Base-by-base conservation (phyloP, 306 rosid genomes). In the Hippophae gyantsensis region DNA sequence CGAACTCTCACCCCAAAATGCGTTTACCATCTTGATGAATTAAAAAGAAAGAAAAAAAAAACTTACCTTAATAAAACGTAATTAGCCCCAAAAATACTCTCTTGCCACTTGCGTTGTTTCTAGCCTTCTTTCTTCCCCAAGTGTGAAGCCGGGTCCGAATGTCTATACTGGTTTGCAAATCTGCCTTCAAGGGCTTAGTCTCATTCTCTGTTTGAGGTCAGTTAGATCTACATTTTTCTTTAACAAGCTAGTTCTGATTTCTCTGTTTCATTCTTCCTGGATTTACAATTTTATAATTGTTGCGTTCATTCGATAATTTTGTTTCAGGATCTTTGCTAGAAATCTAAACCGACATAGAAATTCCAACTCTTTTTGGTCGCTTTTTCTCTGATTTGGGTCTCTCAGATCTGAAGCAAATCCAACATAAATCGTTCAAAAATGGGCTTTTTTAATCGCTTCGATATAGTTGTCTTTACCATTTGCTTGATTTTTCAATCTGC, bases 321-420 rank as follows among this genome's bases (percentile, higher is more conserved):
- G 54, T 57, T 71, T 64, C 32, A 63, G 69, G 65, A 13, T 57
- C 44, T 56, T 53, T 13, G 14, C 18, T 63, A 67, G 41, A 73
- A 54, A 71, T 71, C 52, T 41, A 41, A 46, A 52, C 58, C 69
- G n/a, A 6, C 69, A 10, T 14, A 9, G 18, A 58, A 11, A 32
- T 38, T 55, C 14, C 54, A 50, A 46, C 14, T 63, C 32, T 27
- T 48, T 44, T 72, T 52, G 58, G 5, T 43, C 23, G 42, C 71
- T 66, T 65, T 43, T 76, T 72, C 56, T 44, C 60, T 38, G 56
- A 64, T 69, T 59, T 61, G 80, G 74, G 74, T 82, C 60, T 69
- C 58, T 56, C 92, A 89, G 97, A 89, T 89, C 97, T 84, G 88
- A 68, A 53, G 14, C 70, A 41, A 64, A 64, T 54, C 62, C 64